Evolutionary conservation across 805 yeast species (phyloP).

Genomic region (Komagataella pastoris): DNA sequence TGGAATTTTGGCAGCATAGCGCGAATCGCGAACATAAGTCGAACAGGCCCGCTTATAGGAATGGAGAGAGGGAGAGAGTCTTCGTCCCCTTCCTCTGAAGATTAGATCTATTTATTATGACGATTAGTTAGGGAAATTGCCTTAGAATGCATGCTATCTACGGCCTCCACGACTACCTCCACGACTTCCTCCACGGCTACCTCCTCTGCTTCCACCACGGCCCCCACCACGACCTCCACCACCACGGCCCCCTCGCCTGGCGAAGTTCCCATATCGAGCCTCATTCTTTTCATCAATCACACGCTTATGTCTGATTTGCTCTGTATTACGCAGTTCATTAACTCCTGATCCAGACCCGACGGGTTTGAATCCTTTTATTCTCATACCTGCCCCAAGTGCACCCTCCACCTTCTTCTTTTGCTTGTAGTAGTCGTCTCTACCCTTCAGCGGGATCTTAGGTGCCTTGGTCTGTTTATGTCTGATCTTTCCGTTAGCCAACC

Average conservation of each 20-base stretch:
- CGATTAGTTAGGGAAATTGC: neutral
- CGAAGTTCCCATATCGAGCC: conserved; percentile 29
- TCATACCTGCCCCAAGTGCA: conserved; percentile 65
- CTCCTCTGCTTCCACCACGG: neutral
- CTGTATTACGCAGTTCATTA: conserved; percentile 30
- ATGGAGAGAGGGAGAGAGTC: neutral
- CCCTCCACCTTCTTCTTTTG: conserved; percentile 74
- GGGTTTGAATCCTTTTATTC: conserved; percentile 51
- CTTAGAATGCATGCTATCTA: neutral
- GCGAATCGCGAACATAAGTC: neutral
- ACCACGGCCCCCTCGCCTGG: neutral
- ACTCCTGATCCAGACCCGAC: conserved; percentile 43
- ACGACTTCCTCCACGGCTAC: neutral
- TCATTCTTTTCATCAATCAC: conserved; percentile 52
- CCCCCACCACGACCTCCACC: neutral
- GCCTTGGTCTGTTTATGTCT: conserved; percentile 66
- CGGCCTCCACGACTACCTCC: neutral
- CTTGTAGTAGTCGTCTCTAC: conserved; percentile 70
- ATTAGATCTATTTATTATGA: neutral
- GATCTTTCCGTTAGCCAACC: conserved; percentile 34
- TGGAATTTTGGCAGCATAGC: neutral
- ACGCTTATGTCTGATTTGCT: conserved; percentile 71
- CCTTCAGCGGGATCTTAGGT: conserved; percentile 85
- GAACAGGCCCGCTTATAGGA: neutral
- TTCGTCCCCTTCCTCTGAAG: neutral